Evolutionary conservation across 306 rosid species (phyloP), one percentile per base, ranked within the genome.

Genomic region (Cicer bijugum): DNA sequence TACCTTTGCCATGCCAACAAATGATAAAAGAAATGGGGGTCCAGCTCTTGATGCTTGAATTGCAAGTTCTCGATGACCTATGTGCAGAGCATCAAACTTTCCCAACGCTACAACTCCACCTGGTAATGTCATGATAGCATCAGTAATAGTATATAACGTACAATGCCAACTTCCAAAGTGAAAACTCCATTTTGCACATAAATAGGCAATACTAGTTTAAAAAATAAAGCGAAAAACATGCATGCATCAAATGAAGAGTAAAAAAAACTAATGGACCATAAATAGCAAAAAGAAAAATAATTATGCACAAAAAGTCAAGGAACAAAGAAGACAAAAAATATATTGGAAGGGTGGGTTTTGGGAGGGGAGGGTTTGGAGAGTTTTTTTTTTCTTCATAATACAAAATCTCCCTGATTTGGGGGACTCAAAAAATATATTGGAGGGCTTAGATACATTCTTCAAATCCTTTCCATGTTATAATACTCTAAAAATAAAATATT

Each of bases 51-150:
- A 92, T 56, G 99, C 99, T 88, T 94, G 92, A 86, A 87, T 86
- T 39, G 91, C 99, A 71, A 91, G 99, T 77, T 91, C 99, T 33
- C 99, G 89, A 76, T 94, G 99, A 43, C 99, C 99, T 59, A 89
- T 75, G 60, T 94, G 99, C 75, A 91, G 87, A 70, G 97, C 97
- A 80, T 94, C 99, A 80, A 89, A 94, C 88, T 94, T 94, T 71
- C 99, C 99, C 84, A 94, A 74, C 16, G 99, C 93, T 47, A 89
- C 99, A 72, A 94, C 66, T 82, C 99, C 99, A 51, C 97, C 99
- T 94, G 78, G 37, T 45, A 66, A 77, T 63, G 82, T 19, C 61
- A 79, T 52, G 47, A 72, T 20, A 19, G 47, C 68, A 45, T 69
- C 74, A n/a, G 62, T 38, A 15, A 33, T 40, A 76, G 33, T 58